Percentiles rank a stretch among this genome's conserved stretches.
phyloP scores from a whole-genome alignment of 2,329 filamentous ascomycete species.

The Incumbomyces lentus region DNA sequence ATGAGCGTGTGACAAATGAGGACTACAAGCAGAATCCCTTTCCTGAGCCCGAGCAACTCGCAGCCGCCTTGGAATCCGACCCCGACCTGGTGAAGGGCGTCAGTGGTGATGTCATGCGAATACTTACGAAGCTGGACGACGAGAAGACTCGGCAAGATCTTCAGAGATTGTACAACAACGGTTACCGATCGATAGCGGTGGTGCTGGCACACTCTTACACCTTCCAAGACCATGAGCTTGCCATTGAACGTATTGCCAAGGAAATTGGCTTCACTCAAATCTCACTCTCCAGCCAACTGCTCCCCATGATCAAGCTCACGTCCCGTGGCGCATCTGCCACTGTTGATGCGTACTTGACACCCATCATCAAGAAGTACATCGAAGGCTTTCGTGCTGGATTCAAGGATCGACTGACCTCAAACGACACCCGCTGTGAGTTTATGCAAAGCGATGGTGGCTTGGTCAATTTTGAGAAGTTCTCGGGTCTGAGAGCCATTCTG shows the following conservation, averaged over 20 bases:
- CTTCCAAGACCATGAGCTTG: constrained; percentile 72
- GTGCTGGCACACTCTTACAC: constrained; percentile 90
- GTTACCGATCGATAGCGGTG: constrained; percentile 73
- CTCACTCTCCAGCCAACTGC: constrained; percentile 60
- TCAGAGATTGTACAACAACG: constrained; percentile 56
- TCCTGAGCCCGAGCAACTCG: constrained; percentile 75
- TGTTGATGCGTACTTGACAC: constrained; percentile 70
- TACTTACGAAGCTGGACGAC: constrained; percentile 50
- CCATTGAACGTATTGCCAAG: constrained; percentile 63
- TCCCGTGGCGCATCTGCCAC: constrained; percentile 68
- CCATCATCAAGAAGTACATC: constrained; percentile 67
- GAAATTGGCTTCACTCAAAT: constrained; percentile 76
- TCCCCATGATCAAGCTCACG: constrained; percentile 81
- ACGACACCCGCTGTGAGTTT: constrained; percentile 74
- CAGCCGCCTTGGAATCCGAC: constrained; percentile 58
- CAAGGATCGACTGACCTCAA: constrained; percentile 60
- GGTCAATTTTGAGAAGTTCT: constrained; percentile 54
- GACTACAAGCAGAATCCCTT: background rate
- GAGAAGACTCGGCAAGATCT: constrained; percentile 49
- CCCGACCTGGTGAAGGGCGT: constrained; percentile 51
- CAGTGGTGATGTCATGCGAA: constrained; percentile 63
- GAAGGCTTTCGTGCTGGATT: constrained; percentile 71
- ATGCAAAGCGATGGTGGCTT: constrained; percentile 83
- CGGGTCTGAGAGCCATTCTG: constrained; percentile 74
- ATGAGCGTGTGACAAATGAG: constrained; percentile 61